A percentile compares a stretch with the other conserved stretches of the same genome.
Conservation (phyloP, 1,139 yeast species). For the Magnusiomyces paraingens region DNA sequence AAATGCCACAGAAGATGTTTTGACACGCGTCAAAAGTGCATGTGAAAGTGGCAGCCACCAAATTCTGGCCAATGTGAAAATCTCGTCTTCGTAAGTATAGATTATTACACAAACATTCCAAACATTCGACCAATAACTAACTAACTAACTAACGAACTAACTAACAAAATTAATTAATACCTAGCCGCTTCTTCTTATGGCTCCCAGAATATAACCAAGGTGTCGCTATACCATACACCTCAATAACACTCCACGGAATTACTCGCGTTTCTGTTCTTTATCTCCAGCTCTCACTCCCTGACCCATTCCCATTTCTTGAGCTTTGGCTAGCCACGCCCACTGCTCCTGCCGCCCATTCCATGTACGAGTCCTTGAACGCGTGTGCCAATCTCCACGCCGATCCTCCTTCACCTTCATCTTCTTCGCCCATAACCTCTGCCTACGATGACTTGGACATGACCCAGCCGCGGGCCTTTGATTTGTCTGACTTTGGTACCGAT, state of each 20-base stretch:
- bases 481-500: background rate
- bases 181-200: slow-evolving; percentile 1
- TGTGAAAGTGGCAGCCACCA: background rate
- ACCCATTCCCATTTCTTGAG: background rate
- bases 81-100: background rate
- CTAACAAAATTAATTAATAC: too few species aligned
- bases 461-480: background rate
- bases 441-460: background rate
- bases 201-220: background rate
- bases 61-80: background rate
- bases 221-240: slow-evolving; percentile 1
- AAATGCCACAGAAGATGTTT: background rate
- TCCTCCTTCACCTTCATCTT: too few species aligned
- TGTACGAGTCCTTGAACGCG: background rate
- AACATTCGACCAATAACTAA: background rate
- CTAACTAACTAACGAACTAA: background rate
- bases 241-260: slow-evolving; percentile 1
- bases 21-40: background rate
- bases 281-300: background rate
- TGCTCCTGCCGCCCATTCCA: background rate
- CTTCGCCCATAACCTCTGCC: background rate
- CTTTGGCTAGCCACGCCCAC: background rate
- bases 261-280: background rate
- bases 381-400: slow-evolving; percentile 3
- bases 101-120: too few species aligned